These are phyloP conservation scores for Amborella trichopoda DNA, from an alignment of 164 flowering plant species.

Conservation along the genomic window DNA sequence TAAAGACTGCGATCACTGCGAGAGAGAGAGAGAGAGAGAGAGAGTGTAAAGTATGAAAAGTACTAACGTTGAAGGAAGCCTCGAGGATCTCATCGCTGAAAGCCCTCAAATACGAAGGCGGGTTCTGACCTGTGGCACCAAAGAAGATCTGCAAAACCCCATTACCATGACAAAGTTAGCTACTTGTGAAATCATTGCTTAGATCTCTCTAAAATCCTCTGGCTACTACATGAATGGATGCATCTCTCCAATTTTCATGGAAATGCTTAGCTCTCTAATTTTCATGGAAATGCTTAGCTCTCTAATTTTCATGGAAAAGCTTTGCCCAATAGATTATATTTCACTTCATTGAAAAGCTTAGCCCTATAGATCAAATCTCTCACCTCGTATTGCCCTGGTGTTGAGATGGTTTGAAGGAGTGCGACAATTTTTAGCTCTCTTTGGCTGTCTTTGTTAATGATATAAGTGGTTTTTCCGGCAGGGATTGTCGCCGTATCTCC, in stretches of 20 bases:
- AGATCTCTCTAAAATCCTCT: neutral
- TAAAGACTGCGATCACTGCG: no score
- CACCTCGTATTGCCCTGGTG: constrained; percentile 11
- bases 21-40: constrained; percentile 3
- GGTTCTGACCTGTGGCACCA: constrained; percentile 40
- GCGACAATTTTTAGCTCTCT: constrained; percentile 10
- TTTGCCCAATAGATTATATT: neutral
- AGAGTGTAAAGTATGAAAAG: neutral
- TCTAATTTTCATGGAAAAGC: no score
- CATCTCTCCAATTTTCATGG: no score
- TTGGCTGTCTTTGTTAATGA: constrained; percentile 8
- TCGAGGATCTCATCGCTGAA: constrained; percentile 49
- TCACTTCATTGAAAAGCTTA: no score
- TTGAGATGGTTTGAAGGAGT: constrained; percentile 5
- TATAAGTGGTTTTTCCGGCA: constrained; percentile 8
- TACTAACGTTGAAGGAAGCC: constrained; percentile 49
- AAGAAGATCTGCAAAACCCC: constrained; percentile 24
- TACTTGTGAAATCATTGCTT: neutral
- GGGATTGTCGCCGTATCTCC: constrained; percentile 14
- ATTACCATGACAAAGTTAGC: neutral
- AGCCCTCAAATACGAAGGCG: constrained; percentile 35
- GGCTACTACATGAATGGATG: no score
- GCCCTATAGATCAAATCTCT: neutral
- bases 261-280: no score
- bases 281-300: no score